phyloP scores from a whole-genome alignment of 139 green algal genomes.

The Volvox reticuliferus region DNA sequence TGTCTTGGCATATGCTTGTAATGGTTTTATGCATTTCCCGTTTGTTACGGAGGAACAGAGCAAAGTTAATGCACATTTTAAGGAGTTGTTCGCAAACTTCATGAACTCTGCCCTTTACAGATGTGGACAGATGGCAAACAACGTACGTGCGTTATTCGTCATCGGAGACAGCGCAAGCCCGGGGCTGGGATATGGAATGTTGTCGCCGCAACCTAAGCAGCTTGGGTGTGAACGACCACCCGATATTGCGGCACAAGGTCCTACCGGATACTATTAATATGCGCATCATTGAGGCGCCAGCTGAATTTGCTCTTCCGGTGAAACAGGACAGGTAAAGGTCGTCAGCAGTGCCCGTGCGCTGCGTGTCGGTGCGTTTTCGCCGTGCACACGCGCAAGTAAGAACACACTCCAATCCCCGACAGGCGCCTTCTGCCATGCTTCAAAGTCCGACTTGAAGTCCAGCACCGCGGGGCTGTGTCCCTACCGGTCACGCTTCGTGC shows the following conservation, averaged over 20 bases:
- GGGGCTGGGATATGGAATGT: not conserved
- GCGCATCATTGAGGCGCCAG: conserved; percentile 69
- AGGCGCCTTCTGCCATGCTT: conserved; percentile 73
- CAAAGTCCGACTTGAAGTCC: conserved; percentile 68
- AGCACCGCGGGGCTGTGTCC: conserved; percentile 52
- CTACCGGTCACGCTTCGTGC: conserved; percentile 69
- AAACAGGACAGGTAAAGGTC: conserved; percentile 75
- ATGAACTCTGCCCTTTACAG: conserved; percentile 30
- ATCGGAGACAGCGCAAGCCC: not conserved
- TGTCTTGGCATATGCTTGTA: not conserved
- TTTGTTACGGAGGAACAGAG: not conserved
- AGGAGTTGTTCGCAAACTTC: not conserved
- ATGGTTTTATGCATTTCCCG: not conserved
- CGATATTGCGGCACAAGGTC: conserved; percentile 47
- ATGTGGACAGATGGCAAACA: conserved; percentile 66
- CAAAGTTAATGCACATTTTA: not conserved
- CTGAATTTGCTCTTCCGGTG: conserved; percentile 75
- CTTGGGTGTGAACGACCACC: conserved; percentile 47
- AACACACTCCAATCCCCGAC: not conserved
- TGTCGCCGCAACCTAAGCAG: conserved; percentile 51
- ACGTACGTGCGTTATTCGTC: conserved; percentile 63
- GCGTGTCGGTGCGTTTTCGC: no score
- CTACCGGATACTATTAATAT: conserved; percentile 58
- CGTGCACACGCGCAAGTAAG: no score
- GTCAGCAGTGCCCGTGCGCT: not conserved